Percentiles rank a stretch among this genome's conserved stretches.
These are phyloP conservation scores for Massarina eburnea DNA, from an alignment of 2,329 filamentous ascomycete species.

Conservation along the genomic window DNA sequence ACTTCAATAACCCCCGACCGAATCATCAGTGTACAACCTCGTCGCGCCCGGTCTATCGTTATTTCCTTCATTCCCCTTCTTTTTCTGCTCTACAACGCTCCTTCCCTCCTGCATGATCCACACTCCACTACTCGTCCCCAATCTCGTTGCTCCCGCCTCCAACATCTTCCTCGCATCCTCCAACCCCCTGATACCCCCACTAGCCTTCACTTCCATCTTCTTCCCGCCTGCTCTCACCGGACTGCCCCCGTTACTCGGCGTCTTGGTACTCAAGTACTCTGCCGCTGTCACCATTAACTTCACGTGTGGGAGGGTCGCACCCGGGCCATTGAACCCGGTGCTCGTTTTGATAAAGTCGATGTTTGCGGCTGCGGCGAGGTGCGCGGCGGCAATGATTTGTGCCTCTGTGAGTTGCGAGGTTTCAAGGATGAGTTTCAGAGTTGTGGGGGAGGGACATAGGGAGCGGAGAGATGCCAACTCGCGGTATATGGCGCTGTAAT, in stretches of 20 bases:
- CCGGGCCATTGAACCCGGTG: constrained; percentile 60
- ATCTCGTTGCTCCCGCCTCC: constrained; percentile 57
- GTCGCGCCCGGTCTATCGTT: constrained; percentile 15
- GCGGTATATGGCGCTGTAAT: constrained; percentile 54
- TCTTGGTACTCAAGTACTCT: constrained; percentile 44
- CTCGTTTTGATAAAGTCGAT: constrained; percentile 64
- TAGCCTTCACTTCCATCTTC: constrained; percentile 59
- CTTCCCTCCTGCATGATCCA: constrained; percentile 56
- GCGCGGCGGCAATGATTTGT: constrained; percentile 57
- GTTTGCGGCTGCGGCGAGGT: constrained; percentile 54
- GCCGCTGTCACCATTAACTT: constrained; percentile 56
- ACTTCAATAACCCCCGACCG: constrained; percentile 16
- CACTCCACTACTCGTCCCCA: constrained; percentile 60
- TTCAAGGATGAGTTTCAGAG: constrained; percentile 61
- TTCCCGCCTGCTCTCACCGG: constrained; percentile 20
- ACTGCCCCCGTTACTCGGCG: constrained; percentile 17
- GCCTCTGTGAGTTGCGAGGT: constrained; percentile 53
- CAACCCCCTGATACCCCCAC: constrained; percentile 57
- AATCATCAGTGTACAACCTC: constrained; percentile 42
- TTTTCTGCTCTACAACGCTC: constrained; percentile 18
- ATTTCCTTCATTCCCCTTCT: constrained; percentile 4
- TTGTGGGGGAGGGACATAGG: constrained; percentile 46
- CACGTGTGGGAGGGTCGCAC: constrained; percentile 56
- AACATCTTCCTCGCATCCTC: constrained; percentile 57
- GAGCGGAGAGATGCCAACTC: constrained; percentile 57